phyloP scores from a whole-genome alignment of 345 rosid genomes.

The Erucastrum elatum region DNA sequence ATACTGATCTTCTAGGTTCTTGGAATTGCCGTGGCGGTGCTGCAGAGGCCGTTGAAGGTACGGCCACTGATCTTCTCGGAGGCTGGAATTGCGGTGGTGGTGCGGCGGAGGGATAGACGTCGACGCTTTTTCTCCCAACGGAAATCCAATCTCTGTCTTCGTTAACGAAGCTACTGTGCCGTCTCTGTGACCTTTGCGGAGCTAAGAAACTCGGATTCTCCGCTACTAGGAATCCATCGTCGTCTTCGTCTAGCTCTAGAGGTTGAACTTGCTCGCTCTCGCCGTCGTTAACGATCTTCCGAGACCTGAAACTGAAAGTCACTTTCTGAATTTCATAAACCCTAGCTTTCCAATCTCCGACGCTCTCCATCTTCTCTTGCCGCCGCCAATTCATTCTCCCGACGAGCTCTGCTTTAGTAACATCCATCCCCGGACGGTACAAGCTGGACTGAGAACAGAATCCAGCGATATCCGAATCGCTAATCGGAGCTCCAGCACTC shows the following conservation, averaged over 20 bases:
- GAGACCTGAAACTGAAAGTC: no score
- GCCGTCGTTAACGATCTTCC: no score
- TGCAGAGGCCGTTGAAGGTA: constrained; percentile 44
- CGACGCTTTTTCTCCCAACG: constrained; percentile 85
- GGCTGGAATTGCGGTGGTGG: constrained; percentile 34
- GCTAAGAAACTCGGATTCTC: constrained; percentile 43
- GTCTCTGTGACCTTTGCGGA: constrained; percentile 45
- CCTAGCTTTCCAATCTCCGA: constrained; percentile 91
- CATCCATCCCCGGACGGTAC: constrained; percentile 93
- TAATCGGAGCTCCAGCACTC: constrained; percentile 70
- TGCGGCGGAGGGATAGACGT: constrained; percentile 57
- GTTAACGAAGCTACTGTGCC: constrained; percentile 89
- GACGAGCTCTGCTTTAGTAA: constrained; percentile 85
- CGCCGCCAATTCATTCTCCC: constrained; percentile 89
- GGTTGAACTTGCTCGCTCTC: no score
- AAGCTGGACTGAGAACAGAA: constrained; percentile 84
- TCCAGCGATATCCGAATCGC: constrained; percentile 76
- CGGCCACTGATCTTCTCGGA: constrained; percentile 43
- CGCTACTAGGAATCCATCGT: no score
- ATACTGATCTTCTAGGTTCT: constrained; percentile 46
- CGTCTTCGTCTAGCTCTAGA: no score
- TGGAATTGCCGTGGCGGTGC: constrained; percentile 33
- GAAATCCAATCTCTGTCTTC: constrained; percentile 73
- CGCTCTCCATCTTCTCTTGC: constrained; percentile 76
- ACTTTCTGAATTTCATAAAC: constrained; percentile 66